These are phyloP conservation scores for Nemania abortiva DNA, from an alignment of 2,329 filamentous ascomycete species.

Conservation along the genomic window DNA sequence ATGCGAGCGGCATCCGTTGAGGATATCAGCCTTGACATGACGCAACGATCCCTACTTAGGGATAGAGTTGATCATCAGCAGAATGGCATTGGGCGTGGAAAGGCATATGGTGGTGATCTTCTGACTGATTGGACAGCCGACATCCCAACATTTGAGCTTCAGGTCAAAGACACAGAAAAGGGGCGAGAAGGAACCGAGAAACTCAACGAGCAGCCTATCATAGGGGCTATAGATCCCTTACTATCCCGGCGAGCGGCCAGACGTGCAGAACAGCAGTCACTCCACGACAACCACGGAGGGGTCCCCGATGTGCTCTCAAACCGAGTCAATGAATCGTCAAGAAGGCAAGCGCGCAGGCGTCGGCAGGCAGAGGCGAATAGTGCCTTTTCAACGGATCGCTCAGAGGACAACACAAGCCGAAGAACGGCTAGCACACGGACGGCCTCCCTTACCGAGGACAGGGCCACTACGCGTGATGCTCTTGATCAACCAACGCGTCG, in stretches of 20 bases:
- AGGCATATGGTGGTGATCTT: slow-evolving; percentile 17
- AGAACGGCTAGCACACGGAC: slow-evolving; percentile 30
- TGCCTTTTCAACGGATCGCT: slow-evolving; percentile 9
- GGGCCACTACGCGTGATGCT: slow-evolving; percentile 37
- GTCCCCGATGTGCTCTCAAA: slow-evolving; percentile 45
- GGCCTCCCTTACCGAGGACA: slow-evolving; percentile 32
- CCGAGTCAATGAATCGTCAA: slow-evolving; percentile 43
- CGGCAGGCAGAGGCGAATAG: slow-evolving; percentile 13
- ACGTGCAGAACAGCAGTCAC: slow-evolving; percentile 23
- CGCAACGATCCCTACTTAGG: slow-evolving; percentile 43
- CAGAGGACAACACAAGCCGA: slow-evolving; percentile 25
- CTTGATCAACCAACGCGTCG: slow-evolving; percentile 40
- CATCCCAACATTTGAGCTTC: slow-evolving; percentile 49
- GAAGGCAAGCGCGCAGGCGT: slow-evolving; percentile 24
- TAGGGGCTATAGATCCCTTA: slow-evolving; percentile 34
- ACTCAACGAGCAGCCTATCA: slow-evolving; percentile 38
- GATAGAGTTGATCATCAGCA: slow-evolving; percentile 32
- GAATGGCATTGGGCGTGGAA: slow-evolving; percentile 17
- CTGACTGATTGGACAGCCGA: slow-evolving; percentile 48
- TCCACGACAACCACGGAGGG: slow-evolving; percentile 36
- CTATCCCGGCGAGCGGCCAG: slow-evolving; percentile 27
- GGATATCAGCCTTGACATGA: slow-evolving; percentile 48
- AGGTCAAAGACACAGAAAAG: slow-evolving; percentile 45
- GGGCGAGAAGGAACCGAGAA: slow-evolving; percentile 37
- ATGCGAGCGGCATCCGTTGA: slow-evolving; percentile 46